Evolutionary conservation across 2,329 filamentous ascomycete species (phyloP).

Genomic region (Beauveria asiatica): DNA sequence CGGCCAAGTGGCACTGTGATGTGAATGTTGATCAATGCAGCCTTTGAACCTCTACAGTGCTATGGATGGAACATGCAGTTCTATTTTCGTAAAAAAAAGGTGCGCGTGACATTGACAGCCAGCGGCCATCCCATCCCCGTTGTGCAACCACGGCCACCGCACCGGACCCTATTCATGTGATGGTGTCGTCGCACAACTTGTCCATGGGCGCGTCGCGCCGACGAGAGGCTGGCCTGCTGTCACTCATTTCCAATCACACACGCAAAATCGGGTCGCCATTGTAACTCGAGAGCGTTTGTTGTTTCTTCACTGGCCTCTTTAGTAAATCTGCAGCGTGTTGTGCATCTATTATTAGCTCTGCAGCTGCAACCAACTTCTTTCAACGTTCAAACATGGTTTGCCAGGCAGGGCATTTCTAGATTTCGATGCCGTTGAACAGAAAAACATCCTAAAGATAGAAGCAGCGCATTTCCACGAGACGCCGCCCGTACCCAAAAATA

Average conservation of each 20-base stretch:
- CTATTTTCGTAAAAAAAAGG: too few relatives aligned
- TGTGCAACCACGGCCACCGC: not conserved
- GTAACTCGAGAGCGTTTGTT: too few relatives aligned
- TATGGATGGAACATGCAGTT: too few relatives aligned
- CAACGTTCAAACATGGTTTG: too few relatives aligned
- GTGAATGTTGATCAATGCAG: too few relatives aligned
- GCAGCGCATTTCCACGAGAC: too few relatives aligned
- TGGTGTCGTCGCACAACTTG: not conserved
- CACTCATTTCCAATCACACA: not conserved
- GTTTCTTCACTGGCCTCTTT: not conserved
- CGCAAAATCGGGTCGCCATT: not conserved
- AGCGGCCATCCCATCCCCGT: not conserved
- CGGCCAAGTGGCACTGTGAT: too few relatives aligned
- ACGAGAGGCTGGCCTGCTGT: not conserved
- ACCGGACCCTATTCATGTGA: not conserved
- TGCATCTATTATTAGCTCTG: not conserved
- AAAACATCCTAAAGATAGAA: not conserved
- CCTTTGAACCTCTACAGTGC: too few relatives aligned
- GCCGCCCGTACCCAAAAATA: not conserved
- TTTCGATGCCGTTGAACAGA: not conserved
- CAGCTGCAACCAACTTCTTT: too few relatives aligned
- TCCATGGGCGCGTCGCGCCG: not conserved
- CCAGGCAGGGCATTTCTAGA: not conserved
- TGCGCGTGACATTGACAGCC: too few relatives aligned
- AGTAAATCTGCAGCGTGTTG: too few relatives aligned